These are phyloP conservation scores for Nepenthes gracilis DNA, from an alignment of 148 eudicot genomes.

Conservation along the genomic window DNA sequence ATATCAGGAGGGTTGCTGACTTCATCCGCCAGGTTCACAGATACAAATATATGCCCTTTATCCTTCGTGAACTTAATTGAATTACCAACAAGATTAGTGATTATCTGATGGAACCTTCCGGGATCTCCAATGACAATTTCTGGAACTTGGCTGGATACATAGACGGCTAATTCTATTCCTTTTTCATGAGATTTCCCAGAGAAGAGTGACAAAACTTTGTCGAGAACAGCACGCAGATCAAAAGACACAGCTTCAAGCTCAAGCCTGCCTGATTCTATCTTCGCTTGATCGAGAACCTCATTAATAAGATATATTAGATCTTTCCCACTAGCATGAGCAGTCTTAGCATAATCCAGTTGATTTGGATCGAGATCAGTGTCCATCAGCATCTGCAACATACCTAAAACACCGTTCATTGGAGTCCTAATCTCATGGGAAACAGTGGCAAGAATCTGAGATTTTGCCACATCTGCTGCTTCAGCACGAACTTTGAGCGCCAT, in stretches of 20 bases:
- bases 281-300: slow-evolving; percentile 91
- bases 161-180: slow-evolving; percentile 80
- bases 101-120: slow-evolving; percentile 74
- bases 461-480: slow-evolving; percentile 92
- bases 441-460: slow-evolving; percentile 96
- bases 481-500: slow-evolving; percentile 68
- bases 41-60: too few species aligned
- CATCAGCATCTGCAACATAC: slow-evolving; percentile 96
- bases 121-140: slow-evolving; percentile 76
- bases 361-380: slow-evolving; percentile 58
- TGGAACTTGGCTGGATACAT: slow-evolving; percentile 73
- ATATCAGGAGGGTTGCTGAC: too few species aligned
- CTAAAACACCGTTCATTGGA: slow-evolving; percentile 94
- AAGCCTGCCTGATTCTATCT: slow-evolving; percentile 92
- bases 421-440: slow-evolving; percentile 97
- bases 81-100: slow-evolving; percentile 89
- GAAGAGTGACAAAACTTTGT: slow-evolving; percentile 62
- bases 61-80: slow-evolving; percentile 87
- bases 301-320: slow-evolving; percentile 73
- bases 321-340: slow-evolving; percentile 80
- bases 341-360: slow-evolving; percentile 68
- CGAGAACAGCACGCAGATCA: slow-evolving; percentile 68
- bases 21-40: too few species aligned
- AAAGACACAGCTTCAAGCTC: slow-evolving; percentile 86
- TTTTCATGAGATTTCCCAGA: slow-evolving; percentile 67